A percentile compares a stretch with the other conserved stretches of the same genome.
These are phyloP conservation scores for Trichoderma hamatum DNA, from an alignment of 2,329 filamentous ascomycete genomes.

Conservation along the genomic window DNA sequence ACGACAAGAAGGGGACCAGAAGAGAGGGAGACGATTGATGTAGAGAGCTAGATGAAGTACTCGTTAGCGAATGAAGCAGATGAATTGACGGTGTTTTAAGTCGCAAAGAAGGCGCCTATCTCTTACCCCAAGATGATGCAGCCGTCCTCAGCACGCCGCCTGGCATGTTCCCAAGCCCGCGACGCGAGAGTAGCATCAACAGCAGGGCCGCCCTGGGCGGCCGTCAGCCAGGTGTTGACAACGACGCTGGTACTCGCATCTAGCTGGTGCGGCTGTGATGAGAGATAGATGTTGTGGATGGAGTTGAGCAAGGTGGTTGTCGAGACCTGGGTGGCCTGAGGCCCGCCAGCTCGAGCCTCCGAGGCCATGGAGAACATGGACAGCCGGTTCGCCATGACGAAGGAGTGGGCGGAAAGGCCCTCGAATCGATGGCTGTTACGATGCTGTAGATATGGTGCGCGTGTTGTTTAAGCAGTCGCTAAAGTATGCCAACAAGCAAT, in stretches of 20 bases:
- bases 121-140: constrained; percentile 86
- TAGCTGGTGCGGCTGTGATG: constrained; percentile 79
- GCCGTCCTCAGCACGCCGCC: constrained; percentile 90
- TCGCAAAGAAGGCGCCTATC: not conserved
- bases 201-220: constrained; percentile 69
- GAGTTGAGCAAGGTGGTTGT: constrained; percentile 92
- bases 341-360: constrained; percentile 61
- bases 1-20: constrained; percentile 76
- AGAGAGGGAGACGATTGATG: constrained; percentile 87
- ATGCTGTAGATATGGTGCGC: not conserved
- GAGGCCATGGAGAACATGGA: constrained; percentile 71
- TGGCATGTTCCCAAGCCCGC: constrained; percentile 94
- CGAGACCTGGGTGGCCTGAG: constrained; percentile 78
- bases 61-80: not conserved
- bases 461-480: not conserved
- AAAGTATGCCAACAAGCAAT: constrained; percentile 10
- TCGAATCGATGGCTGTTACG: constrained; percentile 15
- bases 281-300: constrained; percentile 84
- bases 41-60: constrained; percentile 65
- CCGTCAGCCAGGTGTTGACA: constrained; percentile 94
- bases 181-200: constrained; percentile 78
- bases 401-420: constrained; percentile 32
- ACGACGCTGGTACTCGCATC: constrained; percentile 90
- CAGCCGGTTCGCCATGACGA: constrained; percentile 63
- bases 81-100: not conserved